Evolutionary conservation across 2,329 filamentous ascomycete genomes (phyloP).

Genomic region (Exophiala sp.): DNA sequence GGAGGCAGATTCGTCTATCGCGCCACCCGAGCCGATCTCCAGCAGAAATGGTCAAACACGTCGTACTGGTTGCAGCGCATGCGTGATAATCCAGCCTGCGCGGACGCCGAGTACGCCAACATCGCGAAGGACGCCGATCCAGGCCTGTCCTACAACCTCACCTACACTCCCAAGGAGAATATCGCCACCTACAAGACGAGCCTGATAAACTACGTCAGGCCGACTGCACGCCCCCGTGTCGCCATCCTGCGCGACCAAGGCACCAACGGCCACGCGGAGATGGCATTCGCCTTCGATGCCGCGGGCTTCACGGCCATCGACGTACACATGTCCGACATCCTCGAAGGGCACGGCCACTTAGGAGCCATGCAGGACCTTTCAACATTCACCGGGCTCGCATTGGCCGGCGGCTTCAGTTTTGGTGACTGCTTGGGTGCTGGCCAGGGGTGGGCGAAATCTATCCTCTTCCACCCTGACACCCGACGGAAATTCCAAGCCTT

Average conservation of each 20-base stretch:
- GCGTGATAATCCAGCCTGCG: slow-evolving; percentile 82
- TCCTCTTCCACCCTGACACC: slow-evolving; percentile 74
- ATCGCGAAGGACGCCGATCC: slow-evolving; percentile 74
- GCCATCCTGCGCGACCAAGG: slow-evolving; percentile 94
- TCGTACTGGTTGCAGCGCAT: slow-evolving; percentile 88
- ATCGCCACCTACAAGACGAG: slow-evolving; percentile 25
- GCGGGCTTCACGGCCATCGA: slow-evolving; percentile 91
- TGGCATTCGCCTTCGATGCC: slow-evolving; percentile 91
- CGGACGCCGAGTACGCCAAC: slow-evolving; percentile 74
- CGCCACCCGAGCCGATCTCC: slow-evolving; percentile 67
- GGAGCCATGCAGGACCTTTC: slow-evolving; percentile 73
- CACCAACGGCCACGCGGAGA: slow-evolving; percentile 93
- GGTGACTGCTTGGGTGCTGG: slow-evolving; percentile 91
- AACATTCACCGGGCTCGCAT: slow-evolving; percentile 82
- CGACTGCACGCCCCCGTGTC: slow-evolving; percentile 66
- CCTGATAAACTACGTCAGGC: slow-evolving; percentile 59
- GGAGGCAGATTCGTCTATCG: slow-evolving; percentile 66
- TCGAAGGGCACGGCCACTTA: slow-evolving; percentile 43
- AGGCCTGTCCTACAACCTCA: slow-evolving; percentile 79
- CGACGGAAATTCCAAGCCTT: slow-evolving; percentile 77
- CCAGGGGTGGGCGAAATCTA: slow-evolving; percentile 91
- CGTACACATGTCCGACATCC: slow-evolving; percentile 89
- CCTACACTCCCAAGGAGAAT: slow-evolving; percentile 73
- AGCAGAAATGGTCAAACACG: slow-evolving; percentile 83
- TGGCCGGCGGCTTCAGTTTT: slow-evolving; percentile 96